These are phyloP conservation scores for Neurospora discreta DNA, from an alignment of 495 filamentous ascomycete species.

Conservation along the genomic window DNA sequence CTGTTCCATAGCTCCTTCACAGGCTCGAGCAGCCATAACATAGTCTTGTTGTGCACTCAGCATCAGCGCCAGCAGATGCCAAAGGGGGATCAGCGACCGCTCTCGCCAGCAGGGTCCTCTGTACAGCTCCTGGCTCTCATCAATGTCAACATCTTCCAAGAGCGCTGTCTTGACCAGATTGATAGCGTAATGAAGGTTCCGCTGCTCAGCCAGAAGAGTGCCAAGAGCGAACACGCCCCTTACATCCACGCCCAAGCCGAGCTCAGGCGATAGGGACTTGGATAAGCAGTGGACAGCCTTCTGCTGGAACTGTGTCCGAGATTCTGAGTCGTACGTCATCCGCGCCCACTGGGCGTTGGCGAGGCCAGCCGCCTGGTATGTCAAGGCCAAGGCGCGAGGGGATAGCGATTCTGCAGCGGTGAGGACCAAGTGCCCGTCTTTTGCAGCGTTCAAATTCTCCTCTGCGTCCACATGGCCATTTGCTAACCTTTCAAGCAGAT, in stretches of 20 bases:
- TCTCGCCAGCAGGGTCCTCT: constrained; percentile 36
- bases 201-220: constrained; percentile 65
- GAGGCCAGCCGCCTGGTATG: constrained; percentile 74
- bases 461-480: constrained; percentile 11
- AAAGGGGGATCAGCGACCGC: constrained; percentile 53
- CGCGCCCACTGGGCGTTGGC: constrained; percentile 77
- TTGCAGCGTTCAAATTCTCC: constrained; percentile 18
- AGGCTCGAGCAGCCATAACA: constrained; percentile 62
- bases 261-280: constrained; percentile 54
- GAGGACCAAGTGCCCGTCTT: constrained; percentile 19
- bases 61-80: constrained; percentile 80
- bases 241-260: constrained; percentile 48
- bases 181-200: constrained; percentile 66
- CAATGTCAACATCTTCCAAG: constrained; percentile 27
- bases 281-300: constrained; percentile 65
- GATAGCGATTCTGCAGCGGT: constrained; percentile 29
- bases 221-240: constrained; percentile 72
- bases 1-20: constrained; percentile 82
- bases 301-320: constrained; percentile 54
- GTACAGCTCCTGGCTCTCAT: constrained; percentile 22
- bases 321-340: constrained; percentile 59
- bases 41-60: constrained; percentile 83
- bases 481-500: constrained; percentile 39
- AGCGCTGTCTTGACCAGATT: constrained; percentile 56
- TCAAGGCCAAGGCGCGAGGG: constrained; percentile 45